Conservation (phyloP, 2,329 filamentous ascomycete species). For the Zymoseptoria ardabiliae region DNA sequence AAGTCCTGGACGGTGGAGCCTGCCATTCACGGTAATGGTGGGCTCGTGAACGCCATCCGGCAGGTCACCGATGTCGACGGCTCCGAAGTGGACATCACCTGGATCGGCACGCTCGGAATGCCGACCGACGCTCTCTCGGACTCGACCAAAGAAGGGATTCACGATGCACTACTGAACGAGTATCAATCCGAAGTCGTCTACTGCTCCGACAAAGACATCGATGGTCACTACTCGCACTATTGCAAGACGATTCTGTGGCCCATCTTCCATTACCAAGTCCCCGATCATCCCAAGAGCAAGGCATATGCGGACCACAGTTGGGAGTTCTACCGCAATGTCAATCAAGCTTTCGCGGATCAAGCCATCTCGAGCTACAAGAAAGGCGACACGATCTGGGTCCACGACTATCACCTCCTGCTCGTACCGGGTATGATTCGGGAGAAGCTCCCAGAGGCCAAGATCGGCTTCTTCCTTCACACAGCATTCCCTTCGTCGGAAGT, state of each 20-base stretch:
- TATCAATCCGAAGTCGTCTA: slow-evolving; percentile 78
- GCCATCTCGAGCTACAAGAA: slow-evolving; percentile 89
- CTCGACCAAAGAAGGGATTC: slow-evolving; percentile 73
- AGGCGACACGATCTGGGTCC: slow-evolving; percentile 87
- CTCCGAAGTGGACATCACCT: slow-evolving; percentile 69
- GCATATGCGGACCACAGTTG: slow-evolving; percentile 96
- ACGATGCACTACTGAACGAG: slow-evolving; percentile 71
- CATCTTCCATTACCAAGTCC: slow-evolving; percentile 96
- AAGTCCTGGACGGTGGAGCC: slow-evolving; percentile 76
- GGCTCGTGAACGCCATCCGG: slow-evolving; percentile 78
- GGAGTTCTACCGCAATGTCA: slow-evolving; percentile 73
- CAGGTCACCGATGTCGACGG: slow-evolving; percentile 57
- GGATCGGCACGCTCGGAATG: slow-evolving; percentile 89
- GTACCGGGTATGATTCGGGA: slow-evolving; percentile 85
- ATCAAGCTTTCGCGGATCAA: slow-evolving; percentile 85
- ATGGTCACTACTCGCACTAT: slow-evolving; percentile 90
- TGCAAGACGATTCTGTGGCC: slow-evolving; percentile 98
- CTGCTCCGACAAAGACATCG: slow-evolving; percentile 83
- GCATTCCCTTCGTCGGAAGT: slow-evolving; percentile 95
- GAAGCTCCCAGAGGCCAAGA: slow-evolving; percentile 85
- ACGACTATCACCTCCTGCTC: slow-evolving; percentile 88
- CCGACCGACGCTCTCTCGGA: slow-evolving; percentile 78
- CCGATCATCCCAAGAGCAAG: slow-evolving; percentile 96
- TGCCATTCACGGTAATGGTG: slow-evolving; percentile 86
- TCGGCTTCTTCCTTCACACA: slow-evolving; percentile 91